Percentiles rank a stretch among this genome's conserved stretches.
phyloP scores from a whole-genome alignment of 345 rosid species.

The Cardamine chenopodiifolia region DNA sequence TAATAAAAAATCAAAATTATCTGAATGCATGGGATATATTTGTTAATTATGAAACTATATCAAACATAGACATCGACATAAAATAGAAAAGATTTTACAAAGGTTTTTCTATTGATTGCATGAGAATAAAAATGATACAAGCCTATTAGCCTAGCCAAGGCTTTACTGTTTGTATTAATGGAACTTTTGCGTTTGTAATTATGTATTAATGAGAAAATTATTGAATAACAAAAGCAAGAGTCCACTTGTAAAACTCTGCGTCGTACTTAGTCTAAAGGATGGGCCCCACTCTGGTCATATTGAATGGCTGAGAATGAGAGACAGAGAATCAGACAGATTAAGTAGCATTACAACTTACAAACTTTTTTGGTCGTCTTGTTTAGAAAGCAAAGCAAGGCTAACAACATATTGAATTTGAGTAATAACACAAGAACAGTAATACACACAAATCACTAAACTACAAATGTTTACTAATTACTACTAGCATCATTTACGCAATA shows the following conservation, averaged over 20 bases:
- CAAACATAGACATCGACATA: too few relatives aligned
- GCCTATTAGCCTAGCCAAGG: too few relatives aligned
- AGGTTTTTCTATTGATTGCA: too few relatives aligned
- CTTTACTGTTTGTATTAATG: not conserved
- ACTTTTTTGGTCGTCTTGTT: not conserved
- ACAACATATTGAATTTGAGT: not conserved
- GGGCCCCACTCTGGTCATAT: conserved; percentile 9
- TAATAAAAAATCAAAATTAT: not conserved
- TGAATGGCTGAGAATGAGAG: conserved; percentile 29
- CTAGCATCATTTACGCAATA: not conserved
- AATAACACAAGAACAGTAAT: too few relatives aligned
- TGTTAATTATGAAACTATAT: too few relatives aligned
- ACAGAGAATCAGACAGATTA: conserved; percentile 32
- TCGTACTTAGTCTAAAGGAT: conserved; percentile 3
- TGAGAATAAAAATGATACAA: too few relatives aligned
- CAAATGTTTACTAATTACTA: not conserved
- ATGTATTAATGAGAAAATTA: not conserved
- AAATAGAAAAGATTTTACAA: too few relatives aligned
- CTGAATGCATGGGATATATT: not conserved
- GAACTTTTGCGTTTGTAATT: not conserved
- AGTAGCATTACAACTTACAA: conserved; percentile 27
- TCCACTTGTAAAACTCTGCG: conserved; percentile 37
- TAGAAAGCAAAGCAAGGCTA: not conserved
- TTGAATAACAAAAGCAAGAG: not conserved
- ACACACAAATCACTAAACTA: not conserved